phyloP scores from a whole-genome alignment of 345 rosid species.

The Bruguiera sexangula region DNA sequence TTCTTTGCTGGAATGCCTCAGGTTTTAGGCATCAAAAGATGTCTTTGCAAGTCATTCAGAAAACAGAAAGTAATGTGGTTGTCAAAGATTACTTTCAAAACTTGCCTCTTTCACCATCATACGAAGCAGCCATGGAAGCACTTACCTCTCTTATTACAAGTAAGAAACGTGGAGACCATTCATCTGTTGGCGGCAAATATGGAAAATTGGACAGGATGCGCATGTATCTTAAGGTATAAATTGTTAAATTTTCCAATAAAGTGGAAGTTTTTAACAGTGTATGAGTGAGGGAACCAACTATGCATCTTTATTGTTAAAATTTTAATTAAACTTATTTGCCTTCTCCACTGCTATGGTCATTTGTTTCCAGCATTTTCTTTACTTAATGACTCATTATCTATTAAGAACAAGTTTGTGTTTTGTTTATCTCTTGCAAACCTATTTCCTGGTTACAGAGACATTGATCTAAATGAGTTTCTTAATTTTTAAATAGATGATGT shows the following conservation, averaged over 20 bases:
- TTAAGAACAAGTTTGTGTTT: neutral
- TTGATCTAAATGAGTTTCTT: neutral
- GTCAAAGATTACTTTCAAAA: conserved; percentile 35
- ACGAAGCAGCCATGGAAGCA: conserved; percentile 83
- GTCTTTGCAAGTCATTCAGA: conserved; percentile 39
- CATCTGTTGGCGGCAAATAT: conserved; percentile 37
- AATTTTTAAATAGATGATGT: neutral
- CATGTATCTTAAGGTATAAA: conserved; percentile 64
- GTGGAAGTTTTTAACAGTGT: conserved; percentile 7
- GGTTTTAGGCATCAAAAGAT: conserved; percentile 39
- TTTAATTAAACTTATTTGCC: neutral
- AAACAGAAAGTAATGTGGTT: conserved; percentile 25
- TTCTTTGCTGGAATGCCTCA: conserved; percentile 29
- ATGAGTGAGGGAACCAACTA: neutral
- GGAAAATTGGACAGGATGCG: conserved; percentile 65
- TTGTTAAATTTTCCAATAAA: neutral
- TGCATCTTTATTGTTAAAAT: neutral
- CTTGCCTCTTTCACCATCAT: conserved; percentile 42
- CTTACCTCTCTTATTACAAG: conserved; percentile 75
- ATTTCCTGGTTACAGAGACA: neutral
- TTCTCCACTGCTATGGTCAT: neutral
- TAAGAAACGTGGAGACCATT: conserved; percentile 51
- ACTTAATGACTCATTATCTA: neutral
- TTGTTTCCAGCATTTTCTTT: neutral
- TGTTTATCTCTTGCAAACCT: neutral